Evolutionary conservation across 192 early-diverging fungal genomes (phyloP).

Genomic region (Piromyces sp.): DNA sequence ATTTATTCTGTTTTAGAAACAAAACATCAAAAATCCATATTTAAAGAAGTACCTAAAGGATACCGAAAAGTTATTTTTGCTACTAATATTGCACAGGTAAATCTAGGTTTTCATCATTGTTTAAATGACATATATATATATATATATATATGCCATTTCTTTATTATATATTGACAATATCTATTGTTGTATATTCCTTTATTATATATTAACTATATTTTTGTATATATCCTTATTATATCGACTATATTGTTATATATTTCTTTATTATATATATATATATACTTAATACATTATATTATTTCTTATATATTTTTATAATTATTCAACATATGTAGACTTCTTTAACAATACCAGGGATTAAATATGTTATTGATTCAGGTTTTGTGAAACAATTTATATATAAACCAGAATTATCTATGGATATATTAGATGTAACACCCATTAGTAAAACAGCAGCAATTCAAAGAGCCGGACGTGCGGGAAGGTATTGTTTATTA

Average conservation of each 20-base stretch:
- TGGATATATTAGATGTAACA: slow-evolving; percentile 32
- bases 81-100: slow-evolving; percentile 26
- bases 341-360: slow-evolving; percentile 38
- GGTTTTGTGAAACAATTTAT: slow-evolving; percentile 46
- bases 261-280: background rate
- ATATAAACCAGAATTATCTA: slow-evolving; percentile 24
- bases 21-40: slow-evolving; percentile 9
- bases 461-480: slow-evolving; percentile 39
- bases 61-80: slow-evolving; percentile 32
- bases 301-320: background rate
- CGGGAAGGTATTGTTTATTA: slow-evolving; percentile 14
- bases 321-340: too few relatives aligned
- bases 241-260: too few relatives aligned
- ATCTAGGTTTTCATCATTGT: background rate
- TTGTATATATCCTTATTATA: too few relatives aligned
- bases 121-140: slow-evolving; percentile 2
- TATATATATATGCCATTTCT: background rate
- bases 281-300: background rate
- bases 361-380: slow-evolving; percentile 40
- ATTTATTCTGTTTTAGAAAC: background rate
- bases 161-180: too few relatives aligned
- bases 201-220: too few relatives aligned
- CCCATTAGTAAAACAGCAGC: slow-evolving; percentile 40
- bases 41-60: slow-evolving; percentile 17
- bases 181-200: too few relatives aligned